phyloP scores from a whole-genome alignment of 495 filamentous ascomycete species.

The Cryomyces antarcticus region DNA sequence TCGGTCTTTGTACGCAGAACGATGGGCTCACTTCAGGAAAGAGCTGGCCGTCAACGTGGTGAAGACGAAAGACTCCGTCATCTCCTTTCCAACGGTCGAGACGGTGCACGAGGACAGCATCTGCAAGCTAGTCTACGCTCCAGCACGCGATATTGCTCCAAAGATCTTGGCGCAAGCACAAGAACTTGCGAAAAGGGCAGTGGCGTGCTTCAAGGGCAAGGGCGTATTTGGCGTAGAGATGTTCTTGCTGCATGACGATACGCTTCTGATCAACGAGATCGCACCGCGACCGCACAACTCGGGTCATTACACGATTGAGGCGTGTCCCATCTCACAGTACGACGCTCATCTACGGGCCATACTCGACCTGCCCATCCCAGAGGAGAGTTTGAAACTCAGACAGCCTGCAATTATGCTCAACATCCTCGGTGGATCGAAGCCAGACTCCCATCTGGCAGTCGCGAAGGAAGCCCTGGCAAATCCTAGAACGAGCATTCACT shows the following conservation, averaged over 20 bases:
- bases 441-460: constrained; percentile 47
- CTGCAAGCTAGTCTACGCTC: constrained; percentile 82
- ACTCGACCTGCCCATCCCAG: constrained; percentile 50
- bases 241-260: constrained; percentile 63
- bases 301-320: constrained; percentile 94
- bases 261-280: constrained; percentile 72
- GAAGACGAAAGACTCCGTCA: constrained; percentile 57
- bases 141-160: constrained; percentile 50
- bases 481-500: constrained; percentile 48
- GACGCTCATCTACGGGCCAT: constrained; percentile 79
- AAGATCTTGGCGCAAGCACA: constrained; percentile 43
- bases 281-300: constrained; percentile 94
- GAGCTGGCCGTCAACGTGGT: constrained; percentile 92
- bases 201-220: constrained; percentile 63
- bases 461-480: constrained; percentile 35
- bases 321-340: constrained; percentile 75
- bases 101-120: constrained; percentile 89
- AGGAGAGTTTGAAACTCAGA: constrained; percentile 35
- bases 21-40: constrained; percentile 69
- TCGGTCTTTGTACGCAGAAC: constrained; percentile 68
- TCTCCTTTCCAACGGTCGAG: constrained; percentile 80
- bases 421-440: constrained; percentile 60
- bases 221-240: constrained; percentile 95
- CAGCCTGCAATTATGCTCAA: constrained; percentile 80
- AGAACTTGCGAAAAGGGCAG: constrained; percentile 56